phyloP scores from a whole-genome alignment of 306 rosid species.

The Fragaria vesca region DNA sequence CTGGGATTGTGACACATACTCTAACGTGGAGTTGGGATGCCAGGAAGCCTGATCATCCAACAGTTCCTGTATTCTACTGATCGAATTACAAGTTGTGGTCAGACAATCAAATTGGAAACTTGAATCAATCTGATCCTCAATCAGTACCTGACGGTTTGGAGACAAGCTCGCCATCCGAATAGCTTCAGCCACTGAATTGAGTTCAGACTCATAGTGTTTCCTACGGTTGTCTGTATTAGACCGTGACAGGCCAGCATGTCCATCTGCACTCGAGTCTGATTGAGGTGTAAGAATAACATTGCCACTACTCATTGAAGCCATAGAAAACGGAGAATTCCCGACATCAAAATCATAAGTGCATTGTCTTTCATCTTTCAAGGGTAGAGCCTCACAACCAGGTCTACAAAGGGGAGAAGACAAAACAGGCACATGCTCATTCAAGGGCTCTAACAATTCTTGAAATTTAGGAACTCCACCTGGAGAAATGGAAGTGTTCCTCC shows the following conservation, averaged over 20 bases:
- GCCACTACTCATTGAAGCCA: conserved; percentile 52
- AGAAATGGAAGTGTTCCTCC: conserved; percentile 35
- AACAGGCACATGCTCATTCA: conserved; percentile 27
- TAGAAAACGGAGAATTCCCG: conserved; percentile 64
- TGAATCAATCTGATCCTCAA: conserved; percentile 48
- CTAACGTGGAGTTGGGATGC: conserved; percentile 50
- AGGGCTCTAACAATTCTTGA: conserved; percentile 47
- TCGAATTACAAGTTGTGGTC: conserved; percentile 46
- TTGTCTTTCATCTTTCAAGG: conserved; percentile 29
- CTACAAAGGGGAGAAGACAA: conserved; percentile 40
- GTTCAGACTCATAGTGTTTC: conserved; percentile 37
- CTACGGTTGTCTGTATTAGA: conserved; percentile 34
- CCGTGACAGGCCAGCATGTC: conserved; percentile 37
- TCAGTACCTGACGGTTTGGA: conserved; percentile 29
- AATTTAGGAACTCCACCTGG: conserved; percentile 41
- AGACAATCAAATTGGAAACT: conserved; percentile 75
- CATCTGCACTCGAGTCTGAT: conserved; percentile 55
- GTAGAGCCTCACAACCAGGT: conserved; percentile 30
- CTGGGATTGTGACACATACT: conserved; percentile 48
- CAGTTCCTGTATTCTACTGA: conserved; percentile 50
- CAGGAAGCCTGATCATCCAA: conserved; percentile 50
- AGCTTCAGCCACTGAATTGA: conserved; percentile 36
- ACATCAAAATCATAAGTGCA: conserved; percentile 26
- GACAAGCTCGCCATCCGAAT: conserved; percentile 38
- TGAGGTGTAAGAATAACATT: conserved; percentile 77